Conservation (phyloP, 192 early-diverging fungal genomes). For the Coemansia sp. region DNA sequence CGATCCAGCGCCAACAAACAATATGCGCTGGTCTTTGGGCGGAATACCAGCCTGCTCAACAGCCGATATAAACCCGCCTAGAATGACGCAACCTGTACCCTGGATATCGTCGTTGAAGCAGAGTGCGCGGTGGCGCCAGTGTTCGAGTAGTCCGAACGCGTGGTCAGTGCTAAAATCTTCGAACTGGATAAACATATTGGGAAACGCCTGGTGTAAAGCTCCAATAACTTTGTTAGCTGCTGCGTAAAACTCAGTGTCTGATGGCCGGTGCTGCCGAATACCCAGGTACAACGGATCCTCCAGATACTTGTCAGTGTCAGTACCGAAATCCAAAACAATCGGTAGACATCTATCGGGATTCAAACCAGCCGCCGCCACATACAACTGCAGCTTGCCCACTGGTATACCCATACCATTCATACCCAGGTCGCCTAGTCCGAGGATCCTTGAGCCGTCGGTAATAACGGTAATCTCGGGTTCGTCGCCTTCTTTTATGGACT, state of each 20-base stretch:
- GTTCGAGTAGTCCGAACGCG: constrained; percentile 81
- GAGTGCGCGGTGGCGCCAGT: constrained; percentile 75
- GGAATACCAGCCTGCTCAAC: constrained; percentile 67
- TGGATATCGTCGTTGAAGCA: constrained; percentile 89
- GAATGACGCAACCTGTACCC: constrained; percentile 84
- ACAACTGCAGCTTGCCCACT: constrained; percentile 89
- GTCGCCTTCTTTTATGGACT: constrained; percentile 58
- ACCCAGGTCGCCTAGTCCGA: constrained; percentile 92
- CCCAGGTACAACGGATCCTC: constrained; percentile 89
- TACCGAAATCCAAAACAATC: constrained; percentile 87
- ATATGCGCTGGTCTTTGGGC: constrained; percentile 77
- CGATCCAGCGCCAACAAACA: constrained; percentile 94
- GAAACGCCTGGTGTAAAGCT: constrained; percentile 72
- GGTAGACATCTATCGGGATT: constrained; percentile 87
- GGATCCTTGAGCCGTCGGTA: constrained; percentile 88
- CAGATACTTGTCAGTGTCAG: constrained; percentile 75
- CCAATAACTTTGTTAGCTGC: constrained; percentile 79
- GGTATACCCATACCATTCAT: constrained; percentile 93
- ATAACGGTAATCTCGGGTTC: constrained; percentile 87
- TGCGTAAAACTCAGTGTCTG: constrained; percentile 68
- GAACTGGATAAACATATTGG: constrained; percentile 88
- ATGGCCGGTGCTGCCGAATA: constrained; percentile 60
- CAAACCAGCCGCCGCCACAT: constrained; percentile 82
- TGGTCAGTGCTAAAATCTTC: constrained; percentile 96
- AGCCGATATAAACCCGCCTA: constrained; percentile 91